Percentiles rank a stretch among this genome's conserved stretches.
These are phyloP conservation scores for Yamadazyma akitaensis DNA, from an alignment of 805 yeast species.

Conservation along the genomic window DNA sequence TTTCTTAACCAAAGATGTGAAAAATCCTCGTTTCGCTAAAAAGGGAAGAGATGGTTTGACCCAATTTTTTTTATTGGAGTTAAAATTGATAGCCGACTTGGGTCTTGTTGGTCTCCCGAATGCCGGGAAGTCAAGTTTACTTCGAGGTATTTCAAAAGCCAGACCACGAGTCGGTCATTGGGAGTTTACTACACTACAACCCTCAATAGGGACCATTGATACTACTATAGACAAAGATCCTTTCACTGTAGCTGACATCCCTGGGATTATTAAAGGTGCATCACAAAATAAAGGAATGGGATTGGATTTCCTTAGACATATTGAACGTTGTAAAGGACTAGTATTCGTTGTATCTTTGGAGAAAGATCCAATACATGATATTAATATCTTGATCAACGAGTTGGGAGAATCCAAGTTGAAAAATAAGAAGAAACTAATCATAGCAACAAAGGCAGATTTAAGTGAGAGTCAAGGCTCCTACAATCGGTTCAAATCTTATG, in stretches of 20 bases:
- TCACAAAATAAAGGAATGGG: conserved; percentile 88
- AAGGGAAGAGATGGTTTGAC: conserved; percentile 70
- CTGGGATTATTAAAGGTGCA: conserved; percentile 92
- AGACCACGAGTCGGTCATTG: conserved; percentile 92
- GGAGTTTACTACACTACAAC: conserved; percentile 93
- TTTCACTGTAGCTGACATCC: conserved; percentile 95
- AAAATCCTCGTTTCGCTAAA: conserved; percentile 89
- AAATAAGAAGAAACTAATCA: conserved; percentile 65
- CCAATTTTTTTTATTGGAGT: conserved; percentile 70
- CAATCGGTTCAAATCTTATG: conserved; percentile 40
- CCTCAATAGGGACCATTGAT: conserved; percentile 84
- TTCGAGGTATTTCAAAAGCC: conserved; percentile 85
- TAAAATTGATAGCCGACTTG: conserved; percentile 85
- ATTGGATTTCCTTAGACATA: conserved; percentile 83
- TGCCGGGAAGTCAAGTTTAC: conserved; percentile 90
- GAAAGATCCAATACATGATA: conserved; percentile 61
- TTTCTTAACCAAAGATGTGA: conserved; percentile 73
- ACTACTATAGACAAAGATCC: conserved; percentile 60
- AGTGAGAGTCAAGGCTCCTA: conserved; percentile 51
- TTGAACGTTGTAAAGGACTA: conserved; percentile 86
- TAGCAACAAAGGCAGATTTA: conserved; percentile 93
- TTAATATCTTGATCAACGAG: conserved; percentile 62
- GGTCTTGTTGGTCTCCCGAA: conserved; percentile 95
- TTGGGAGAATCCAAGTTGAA: conserved; percentile 61
- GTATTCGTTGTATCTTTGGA: conserved; percentile 85